Percentiles rank a stretch among this genome's conserved stretches.
These are phyloP conservation scores for Chytriomyces hyalinus DNA, from an alignment of 192 early-diverging fungal species.

Conservation along the genomic window DNA sequence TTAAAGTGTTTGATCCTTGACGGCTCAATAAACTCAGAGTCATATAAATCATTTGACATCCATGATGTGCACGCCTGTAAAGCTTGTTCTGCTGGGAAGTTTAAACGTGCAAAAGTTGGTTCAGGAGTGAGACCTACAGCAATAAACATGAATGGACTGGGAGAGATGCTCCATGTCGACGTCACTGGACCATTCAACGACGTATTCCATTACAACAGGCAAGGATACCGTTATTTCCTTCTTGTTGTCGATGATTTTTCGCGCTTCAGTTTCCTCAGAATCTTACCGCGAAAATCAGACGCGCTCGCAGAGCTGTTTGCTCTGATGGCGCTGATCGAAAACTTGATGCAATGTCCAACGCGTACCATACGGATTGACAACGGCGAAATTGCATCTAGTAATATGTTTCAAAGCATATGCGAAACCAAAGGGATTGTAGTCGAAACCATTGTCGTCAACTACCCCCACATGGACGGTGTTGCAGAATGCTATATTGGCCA, in stretches of 20 bases:
- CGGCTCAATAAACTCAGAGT: conserved; percentile 3
- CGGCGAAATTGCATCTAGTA: conserved; percentile 1
- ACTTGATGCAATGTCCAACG: not conserved
- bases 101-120: conserved; percentile 10
- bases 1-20: not conserved
- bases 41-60: not conserved
- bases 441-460: conserved; percentile 15
- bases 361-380: not conserved
- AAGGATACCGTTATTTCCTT: not conserved
- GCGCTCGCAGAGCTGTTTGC: not conserved
- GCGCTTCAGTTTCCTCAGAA: not conserved
- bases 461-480: conserved; percentile 14
- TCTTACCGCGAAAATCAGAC: not conserved
- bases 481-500: conserved; percentile 2
- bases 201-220: not conserved
- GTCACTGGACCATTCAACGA: not conserved
- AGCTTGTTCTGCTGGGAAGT: conserved; percentile 3
- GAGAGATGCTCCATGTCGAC: conserved; percentile 17
- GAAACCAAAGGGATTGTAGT: not conserved
- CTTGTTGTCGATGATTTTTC: conserved; percentile 11
- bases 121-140: not conserved
- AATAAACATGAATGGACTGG: not conserved
- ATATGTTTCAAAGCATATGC: not conserved
- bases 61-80: not conserved
- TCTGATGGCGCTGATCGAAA: not conserved